phyloP scores from a whole-genome alignment of 331 rosid species.

The Malus hybrid region DNA sequence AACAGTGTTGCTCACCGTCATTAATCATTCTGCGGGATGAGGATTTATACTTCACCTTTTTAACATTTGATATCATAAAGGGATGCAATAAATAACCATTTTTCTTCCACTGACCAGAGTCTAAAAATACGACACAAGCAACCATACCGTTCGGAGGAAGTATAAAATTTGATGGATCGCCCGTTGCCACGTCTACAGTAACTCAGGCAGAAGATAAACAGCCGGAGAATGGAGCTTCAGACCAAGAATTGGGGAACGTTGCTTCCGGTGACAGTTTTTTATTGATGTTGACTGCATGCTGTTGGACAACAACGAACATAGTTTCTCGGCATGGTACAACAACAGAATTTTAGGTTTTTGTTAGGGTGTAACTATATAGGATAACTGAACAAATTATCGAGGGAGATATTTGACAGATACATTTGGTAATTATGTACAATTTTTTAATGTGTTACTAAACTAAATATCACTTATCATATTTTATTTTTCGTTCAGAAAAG shows the following conservation, averaged over 20 bases:
- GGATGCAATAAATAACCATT: no score
- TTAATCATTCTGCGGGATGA: no score
- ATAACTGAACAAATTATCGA: neutral
- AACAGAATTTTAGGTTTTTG: neutral
- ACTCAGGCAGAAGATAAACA: neutral
- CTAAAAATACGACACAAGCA: neutral
- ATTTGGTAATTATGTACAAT: neutral
- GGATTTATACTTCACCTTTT: no score
- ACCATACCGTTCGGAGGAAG: no score
- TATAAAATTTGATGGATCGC: no score
- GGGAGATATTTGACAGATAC: no score
- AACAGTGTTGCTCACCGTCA: no score
- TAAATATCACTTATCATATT: neutral
- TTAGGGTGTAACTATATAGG: neutral
- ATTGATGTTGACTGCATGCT: neutral
- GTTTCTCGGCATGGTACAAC: neutral
- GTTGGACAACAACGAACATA: neutral
- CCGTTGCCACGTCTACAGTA: no score
- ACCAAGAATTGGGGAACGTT: neutral
- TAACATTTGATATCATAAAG: no score
- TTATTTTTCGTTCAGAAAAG: neutral
- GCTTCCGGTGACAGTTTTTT: neutral
- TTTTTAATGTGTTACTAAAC: conserved; percentile 3
- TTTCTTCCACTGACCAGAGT: no score
- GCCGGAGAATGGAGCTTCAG: neutral